Evolutionary conservation across 495 filamentous ascomycete genomes (phyloP).

Genomic region (Parmelia sp.): DNA sequence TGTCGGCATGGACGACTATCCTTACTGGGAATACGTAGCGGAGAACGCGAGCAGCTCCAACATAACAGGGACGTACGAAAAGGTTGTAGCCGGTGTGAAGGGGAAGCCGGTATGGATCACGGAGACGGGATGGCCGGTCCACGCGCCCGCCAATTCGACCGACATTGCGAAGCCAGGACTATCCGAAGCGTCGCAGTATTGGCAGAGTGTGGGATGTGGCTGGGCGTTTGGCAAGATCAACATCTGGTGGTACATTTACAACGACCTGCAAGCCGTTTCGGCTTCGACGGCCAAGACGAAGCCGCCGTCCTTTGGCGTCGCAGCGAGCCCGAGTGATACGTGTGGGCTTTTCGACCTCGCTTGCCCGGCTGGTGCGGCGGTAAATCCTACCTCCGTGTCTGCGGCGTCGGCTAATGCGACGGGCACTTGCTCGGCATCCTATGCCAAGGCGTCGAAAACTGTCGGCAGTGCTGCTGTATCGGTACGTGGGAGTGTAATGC

Average conservation of each 20-base stretch:
- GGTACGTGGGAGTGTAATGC: not conserved
- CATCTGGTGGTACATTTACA: constrained; percentile 51
- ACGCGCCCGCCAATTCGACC: constrained; percentile 51
- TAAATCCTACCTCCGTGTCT: not conserved
- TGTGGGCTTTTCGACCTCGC: not conserved
- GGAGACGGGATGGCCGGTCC: constrained; percentile 81
- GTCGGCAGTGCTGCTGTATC: not conserved
- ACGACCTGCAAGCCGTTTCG: not conserved
- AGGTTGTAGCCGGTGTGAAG: constrained; percentile 50
- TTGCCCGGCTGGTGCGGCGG: not conserved
- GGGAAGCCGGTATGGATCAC: constrained; percentile 79
- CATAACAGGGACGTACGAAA: constrained; percentile 37
- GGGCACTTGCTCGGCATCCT: not conserved
- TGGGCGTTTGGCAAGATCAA: constrained; percentile 56
- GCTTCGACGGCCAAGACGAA: not conserved
- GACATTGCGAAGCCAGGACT: constrained; percentile 48
- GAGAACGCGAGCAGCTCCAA: constrained; percentile 56
- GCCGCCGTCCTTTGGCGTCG: not conserved
- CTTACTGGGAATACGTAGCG: constrained; percentile 56
- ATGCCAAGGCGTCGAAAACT: not conserved
- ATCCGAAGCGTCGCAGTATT: constrained; percentile 69
- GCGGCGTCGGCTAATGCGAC: not conserved
- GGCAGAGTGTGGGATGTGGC: constrained; percentile 68
- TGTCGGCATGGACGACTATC: constrained; percentile 69
- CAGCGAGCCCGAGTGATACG: not conserved